phyloP scores from a whole-genome alignment of 176 grass and related monocot species.

The Aegilops tauschii region DNA sequence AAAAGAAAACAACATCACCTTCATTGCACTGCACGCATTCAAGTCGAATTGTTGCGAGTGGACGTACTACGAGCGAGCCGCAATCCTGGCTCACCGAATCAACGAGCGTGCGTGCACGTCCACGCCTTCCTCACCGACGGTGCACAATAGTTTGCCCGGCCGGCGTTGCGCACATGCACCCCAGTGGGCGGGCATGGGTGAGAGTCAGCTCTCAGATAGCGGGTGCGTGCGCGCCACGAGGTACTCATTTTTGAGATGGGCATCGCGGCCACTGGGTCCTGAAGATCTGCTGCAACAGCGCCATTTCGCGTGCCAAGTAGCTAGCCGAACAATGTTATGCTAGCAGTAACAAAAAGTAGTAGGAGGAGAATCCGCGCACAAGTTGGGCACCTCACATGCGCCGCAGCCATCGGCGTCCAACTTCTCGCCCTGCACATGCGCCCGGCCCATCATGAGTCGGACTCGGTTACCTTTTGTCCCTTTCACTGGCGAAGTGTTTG shows the following conservation, averaged over 20 bases:
- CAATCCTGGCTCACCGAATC: too few relatives aligned
- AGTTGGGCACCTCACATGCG: constrained; percentile 2
- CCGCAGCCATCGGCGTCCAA: constrained; percentile 6
- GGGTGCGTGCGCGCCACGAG: background rate
- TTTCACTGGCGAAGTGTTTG: background rate
- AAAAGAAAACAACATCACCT: background rate
- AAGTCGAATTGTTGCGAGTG: background rate
- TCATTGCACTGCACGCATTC: background rate
- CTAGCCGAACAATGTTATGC: background rate
- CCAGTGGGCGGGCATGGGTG: background rate
- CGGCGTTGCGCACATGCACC: background rate
- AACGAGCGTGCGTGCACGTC: background rate
- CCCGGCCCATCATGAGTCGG: background rate
- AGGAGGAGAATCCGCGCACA: background rate
- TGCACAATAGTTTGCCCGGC: background rate
- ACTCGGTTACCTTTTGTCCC: background rate
- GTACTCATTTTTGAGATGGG: background rate
- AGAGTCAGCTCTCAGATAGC: background rate
- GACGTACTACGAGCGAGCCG: background rate
- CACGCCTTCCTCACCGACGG: background rate
- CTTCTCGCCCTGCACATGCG: constrained; percentile 17
- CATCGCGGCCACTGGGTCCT: background rate
- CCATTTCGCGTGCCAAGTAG: background rate
- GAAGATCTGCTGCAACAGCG: background rate
- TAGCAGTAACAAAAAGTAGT: background rate